Evolutionary conservation across 257 asterid species (phyloP).

Genomic region (Capsicum rhomboideum): DNA sequence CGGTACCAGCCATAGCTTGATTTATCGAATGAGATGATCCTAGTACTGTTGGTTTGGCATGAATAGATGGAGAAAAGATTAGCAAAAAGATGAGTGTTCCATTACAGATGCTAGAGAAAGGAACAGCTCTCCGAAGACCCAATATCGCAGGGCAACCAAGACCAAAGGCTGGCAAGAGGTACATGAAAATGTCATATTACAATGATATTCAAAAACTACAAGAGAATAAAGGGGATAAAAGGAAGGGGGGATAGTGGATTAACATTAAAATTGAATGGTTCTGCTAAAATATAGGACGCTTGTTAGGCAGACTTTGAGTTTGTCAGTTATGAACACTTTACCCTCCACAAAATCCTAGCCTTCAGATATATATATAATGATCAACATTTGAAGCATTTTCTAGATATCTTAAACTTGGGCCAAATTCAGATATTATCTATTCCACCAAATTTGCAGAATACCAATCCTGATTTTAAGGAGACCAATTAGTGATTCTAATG

Average conservation of each 20-base stretch:
- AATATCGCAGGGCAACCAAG: background rate
- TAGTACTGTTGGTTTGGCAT: background rate
- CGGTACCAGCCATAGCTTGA: slow-evolving; percentile 60
- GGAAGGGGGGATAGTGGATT: background rate
- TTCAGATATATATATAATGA: background rate
- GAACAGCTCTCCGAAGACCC: background rate
- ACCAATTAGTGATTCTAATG: background rate
- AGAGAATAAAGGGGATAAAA: background rate
- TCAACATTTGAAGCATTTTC: background rate
- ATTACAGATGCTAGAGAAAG: background rate
- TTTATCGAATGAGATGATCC: background rate
- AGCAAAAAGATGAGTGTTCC: background rate
- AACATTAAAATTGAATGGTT: background rate
- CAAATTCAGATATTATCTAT: background rate
- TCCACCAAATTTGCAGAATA: background rate
- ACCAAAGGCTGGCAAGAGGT: background rate
- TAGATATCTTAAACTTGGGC: background rate
- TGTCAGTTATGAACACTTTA: background rate
- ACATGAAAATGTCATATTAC: background rate
- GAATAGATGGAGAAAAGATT: background rate
- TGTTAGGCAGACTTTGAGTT: background rate
- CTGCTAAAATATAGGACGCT: background rate
- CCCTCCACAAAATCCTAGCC: background rate
- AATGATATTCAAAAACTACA: background rate
- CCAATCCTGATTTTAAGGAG: background rate